Conservation (phyloP, 805 yeast species). For the Saccharomycopsis sp. region DNA sequence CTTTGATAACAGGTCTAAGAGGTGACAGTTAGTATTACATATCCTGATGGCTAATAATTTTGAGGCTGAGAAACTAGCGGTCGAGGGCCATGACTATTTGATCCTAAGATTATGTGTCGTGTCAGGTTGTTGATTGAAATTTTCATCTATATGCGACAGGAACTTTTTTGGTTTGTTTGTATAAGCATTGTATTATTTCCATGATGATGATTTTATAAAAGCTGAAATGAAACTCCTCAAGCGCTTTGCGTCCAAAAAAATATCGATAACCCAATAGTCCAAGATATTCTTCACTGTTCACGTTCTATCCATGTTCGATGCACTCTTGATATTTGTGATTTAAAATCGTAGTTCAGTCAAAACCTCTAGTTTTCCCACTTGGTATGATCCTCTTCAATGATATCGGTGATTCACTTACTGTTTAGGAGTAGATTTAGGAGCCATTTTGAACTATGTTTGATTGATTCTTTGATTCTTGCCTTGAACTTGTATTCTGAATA, state of each 20-base stretch:
- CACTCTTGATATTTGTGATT: background rate
- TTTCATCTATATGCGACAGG: no score
- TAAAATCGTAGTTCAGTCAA: background rate
- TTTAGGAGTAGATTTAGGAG: conserved; percentile 19
- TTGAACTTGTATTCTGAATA: background rate
- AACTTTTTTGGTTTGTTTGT: no score
- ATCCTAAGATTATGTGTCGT: no score
- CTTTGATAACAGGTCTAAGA: conserved; percentile 30
- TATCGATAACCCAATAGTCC: no score
- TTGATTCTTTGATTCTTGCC: conserved; percentile 1
- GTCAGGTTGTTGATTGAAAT: no score
- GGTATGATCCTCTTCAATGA: background rate
- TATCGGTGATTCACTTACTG: conserved; percentile 11
- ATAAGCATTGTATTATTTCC: no score
- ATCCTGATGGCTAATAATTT: background rate
- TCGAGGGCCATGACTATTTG: background rate
- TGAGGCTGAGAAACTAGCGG: background rate
- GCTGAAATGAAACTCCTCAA: no score
- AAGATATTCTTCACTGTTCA: background rate
- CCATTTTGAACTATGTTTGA: conserved; percentile 10
- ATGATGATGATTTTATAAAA: no score
- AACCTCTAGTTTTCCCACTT: background rate
- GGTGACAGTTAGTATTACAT: conserved; percentile 10
- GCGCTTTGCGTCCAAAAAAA: no score
- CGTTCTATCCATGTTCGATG: background rate